Conservation (phyloP, 176 grass and related monocot genomes). For the Saccharum spontaneum region DNA sequence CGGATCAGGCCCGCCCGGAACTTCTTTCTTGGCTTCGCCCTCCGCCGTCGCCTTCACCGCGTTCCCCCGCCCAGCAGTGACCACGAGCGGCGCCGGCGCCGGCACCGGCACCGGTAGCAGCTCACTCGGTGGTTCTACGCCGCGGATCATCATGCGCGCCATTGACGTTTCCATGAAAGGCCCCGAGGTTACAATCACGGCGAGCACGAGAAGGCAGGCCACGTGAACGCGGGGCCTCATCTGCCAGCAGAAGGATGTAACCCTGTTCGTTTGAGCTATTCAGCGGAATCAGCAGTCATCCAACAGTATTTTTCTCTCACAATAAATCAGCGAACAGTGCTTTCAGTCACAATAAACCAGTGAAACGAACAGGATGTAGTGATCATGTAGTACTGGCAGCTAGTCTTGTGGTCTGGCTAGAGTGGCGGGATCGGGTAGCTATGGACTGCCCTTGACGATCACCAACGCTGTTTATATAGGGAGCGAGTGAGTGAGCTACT, state of each 20-base stretch:
- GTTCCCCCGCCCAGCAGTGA: neutral
- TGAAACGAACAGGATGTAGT: no score
- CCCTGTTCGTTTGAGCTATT: no score
- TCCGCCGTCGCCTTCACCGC: neutral
- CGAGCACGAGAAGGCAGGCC: neutral
- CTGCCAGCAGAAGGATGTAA: neutral
- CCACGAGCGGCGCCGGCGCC: neutral
- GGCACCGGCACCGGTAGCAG: neutral
- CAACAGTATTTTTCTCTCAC: no score
- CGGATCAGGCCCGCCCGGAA: slow-evolving; percentile 49
- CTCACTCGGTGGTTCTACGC: neutral
- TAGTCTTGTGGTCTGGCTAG: neutral
- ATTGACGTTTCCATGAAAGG: neutral
- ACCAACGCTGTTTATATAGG: slow-evolving; percentile 6
- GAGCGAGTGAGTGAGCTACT: neutral
- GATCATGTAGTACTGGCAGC: neutral
- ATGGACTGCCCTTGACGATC: neutral
- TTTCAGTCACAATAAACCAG: no score
- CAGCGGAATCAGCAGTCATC: no score
- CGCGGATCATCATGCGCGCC: neutral
- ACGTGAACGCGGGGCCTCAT: neutral
- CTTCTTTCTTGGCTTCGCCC: slow-evolving; percentile 27
- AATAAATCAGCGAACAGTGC: no score
- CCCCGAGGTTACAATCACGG: neutral
- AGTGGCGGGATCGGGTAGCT: neutral